These are phyloP conservation scores for Amaranthus cruentus DNA, from an alignment of 148 eudicot species.

Conservation along the genomic window DNA sequence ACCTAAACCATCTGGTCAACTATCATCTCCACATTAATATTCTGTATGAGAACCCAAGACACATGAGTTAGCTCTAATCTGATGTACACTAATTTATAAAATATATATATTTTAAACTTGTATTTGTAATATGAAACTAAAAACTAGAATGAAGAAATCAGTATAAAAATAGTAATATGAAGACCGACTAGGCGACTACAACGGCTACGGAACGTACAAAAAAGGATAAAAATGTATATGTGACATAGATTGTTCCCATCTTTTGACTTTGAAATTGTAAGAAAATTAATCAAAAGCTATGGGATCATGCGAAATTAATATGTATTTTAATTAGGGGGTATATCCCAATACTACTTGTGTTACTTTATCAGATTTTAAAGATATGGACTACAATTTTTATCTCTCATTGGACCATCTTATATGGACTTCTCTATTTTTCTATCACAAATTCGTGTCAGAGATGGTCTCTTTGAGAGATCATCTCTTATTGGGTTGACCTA, in stretches of 20 bases:
- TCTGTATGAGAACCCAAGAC: neutral
- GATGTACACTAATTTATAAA: too few relatives aligned
- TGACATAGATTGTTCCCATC: constrained; percentile 11
- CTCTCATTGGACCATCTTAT: constrained; percentile 10
- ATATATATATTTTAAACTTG: too few relatives aligned
- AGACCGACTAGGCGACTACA: neutral
- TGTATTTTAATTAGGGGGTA: constrained; percentile 5
- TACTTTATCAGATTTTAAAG: neutral
- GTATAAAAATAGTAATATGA: neutral
- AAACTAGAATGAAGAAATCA: neutral
- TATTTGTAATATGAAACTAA: too few relatives aligned
- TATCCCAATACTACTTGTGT: constrained; percentile 2
- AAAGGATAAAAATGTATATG: neutral
- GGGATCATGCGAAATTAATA: constrained; percentile 11
- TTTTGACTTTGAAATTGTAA: constrained; percentile 29
- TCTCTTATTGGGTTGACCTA: too few relatives aligned
- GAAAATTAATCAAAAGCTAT: neutral
- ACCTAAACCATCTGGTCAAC: too few relatives aligned
- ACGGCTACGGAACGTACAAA: constrained; percentile 3
- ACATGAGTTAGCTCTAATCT: constrained; percentile 5
- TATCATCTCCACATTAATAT: too few relatives aligned
- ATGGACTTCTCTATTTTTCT: too few relatives aligned
- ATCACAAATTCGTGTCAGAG: too few relatives aligned
- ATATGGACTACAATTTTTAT: neutral
- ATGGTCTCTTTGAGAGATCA: too few relatives aligned